Evolutionary conservation across 2,329 filamentous ascomycete species (phyloP).

Genomic region (Aureobasidium sp.): DNA sequence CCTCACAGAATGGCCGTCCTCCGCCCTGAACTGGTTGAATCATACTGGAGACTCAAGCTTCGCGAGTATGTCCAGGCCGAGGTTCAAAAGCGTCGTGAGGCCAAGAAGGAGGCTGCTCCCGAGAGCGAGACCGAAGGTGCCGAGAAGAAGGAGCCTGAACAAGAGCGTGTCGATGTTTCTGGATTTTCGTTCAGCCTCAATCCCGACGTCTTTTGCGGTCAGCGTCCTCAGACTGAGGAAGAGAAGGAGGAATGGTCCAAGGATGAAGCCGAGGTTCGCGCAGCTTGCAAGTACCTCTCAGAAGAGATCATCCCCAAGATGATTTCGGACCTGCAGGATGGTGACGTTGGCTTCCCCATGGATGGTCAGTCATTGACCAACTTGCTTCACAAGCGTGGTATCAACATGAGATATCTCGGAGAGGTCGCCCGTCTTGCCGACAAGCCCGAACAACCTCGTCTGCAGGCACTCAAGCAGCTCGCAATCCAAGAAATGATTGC

Average conservation of each 20-base stretch:
- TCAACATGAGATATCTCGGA: slow-evolving; percentile 95
- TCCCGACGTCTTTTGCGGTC: slow-evolving; percentile 90
- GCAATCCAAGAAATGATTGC: slow-evolving; percentile 86
- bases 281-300: slow-evolving; percentile 70
- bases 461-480: slow-evolving; percentile 69
- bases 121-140: slow-evolving; percentile 21
- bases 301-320: slow-evolving; percentile 75
- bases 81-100: slow-evolving; percentile 51
- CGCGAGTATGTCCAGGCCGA: slow-evolving; percentile 80
- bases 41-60: slow-evolving; percentile 76
- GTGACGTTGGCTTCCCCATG: slow-evolving; percentile 96
- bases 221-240: slow-evolving; percentile 78
- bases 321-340: slow-evolving; percentile 77
- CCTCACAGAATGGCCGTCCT: slow-evolving; percentile 96
- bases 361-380: slow-evolving; percentile 86
- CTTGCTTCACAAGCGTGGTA: slow-evolving; percentile 89
- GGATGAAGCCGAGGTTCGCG: slow-evolving; percentile 82
- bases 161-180: slow-evolving; percentile 73
- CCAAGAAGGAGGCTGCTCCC: slow-evolving; percentile 25
- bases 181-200: slow-evolving; percentile 85
- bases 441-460: slow-evolving; percentile 56
- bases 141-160: slow-evolving; percentile 29
- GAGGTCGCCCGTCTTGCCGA: slow-evolving; percentile 59
- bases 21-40: slow-evolving; percentile 80
- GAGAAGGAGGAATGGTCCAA: slow-evolving; percentile 75